Base-by-base conservation (phyloP, 306 rosid genomes). In the Vigna trinervia region DNA sequence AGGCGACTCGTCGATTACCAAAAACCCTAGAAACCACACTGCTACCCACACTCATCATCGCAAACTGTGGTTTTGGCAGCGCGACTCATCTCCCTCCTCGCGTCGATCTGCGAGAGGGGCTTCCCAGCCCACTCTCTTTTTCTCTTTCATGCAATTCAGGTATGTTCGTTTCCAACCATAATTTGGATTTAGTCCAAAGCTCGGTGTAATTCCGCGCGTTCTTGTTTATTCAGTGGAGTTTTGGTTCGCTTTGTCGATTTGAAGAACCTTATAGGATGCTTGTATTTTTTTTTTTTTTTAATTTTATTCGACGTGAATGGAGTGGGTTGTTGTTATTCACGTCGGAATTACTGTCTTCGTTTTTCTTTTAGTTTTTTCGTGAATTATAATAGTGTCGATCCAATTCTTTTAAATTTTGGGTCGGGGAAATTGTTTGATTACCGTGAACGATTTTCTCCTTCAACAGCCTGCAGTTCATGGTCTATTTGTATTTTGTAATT, bases 61-160 rank as follows among this genome's bases (percentile, higher is more conserved):
- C 23, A 6, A 45, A n/a, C 52, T 2, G 30, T 65, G 23, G 3
- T 58, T n/a, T 15, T 61, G 23, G 38, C 58, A 13, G 56, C 62
- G 69, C 28, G 8, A 57, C 74, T 60, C 54, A 8, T 28, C 39
- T 2, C 10, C 38, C 3, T 47, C 41, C 0, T 6, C 30, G 5
- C 71, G 45, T 52, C 67, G 68, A 60, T 63, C 52, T 51, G 13
- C 73, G 79, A 68, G 62, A 78, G 72, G 93, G 89, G 87, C 81
- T 74, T 56, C 58, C 11, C 3, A 48, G 85, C 93, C 89, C 22
- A 57, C 72, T 51, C 71, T 30, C 34, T 30, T 30, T 4, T 30
- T 30, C 34, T 30, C 34, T 58, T n/a, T 46, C 47, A 12, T 32
- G 22, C 70, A 11, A 47, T 54, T 46, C 13, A 72, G 88, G 90